Evolutionary conservation across 2,329 filamentous ascomycete genomes (phyloP).

Genomic region (Tolypocladium sp.): DNA sequence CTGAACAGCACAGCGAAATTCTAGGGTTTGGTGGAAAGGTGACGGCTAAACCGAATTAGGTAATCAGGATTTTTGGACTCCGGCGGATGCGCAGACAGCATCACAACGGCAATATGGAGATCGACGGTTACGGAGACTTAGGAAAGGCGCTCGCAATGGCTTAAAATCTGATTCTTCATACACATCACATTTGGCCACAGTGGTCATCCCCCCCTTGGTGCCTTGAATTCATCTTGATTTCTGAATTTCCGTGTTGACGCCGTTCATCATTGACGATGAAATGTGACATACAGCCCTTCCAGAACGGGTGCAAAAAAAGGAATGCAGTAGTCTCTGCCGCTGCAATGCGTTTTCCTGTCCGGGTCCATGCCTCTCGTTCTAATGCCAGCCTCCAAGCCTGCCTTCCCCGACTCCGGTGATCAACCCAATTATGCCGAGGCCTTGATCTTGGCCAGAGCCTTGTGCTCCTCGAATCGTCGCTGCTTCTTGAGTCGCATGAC

Average conservation of each 20-base stretch:
- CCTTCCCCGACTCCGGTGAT: slow-evolving; percentile 22
- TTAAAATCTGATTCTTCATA: neutral
- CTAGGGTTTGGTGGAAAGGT: slow-evolving; percentile 34
- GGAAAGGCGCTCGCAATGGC: neutral
- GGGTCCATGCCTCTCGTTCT: slow-evolving; percentile 26
- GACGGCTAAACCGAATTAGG: slow-evolving; percentile 29
- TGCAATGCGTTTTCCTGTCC: slow-evolving; percentile 24
- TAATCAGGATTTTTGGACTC: slow-evolving; percentile 19
- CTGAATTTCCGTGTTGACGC: slow-evolving; percentile 58
- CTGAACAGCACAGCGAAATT: slow-evolving; percentile 29
- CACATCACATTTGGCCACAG: neutral
- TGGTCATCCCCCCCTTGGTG: slow-evolving; percentile 10
- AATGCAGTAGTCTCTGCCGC: slow-evolving; percentile 46
- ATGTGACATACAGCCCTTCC: slow-evolving; percentile 59
- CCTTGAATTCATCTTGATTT: slow-evolving; percentile 32
- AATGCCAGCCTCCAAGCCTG: slow-evolving; percentile 24
- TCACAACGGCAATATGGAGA: neutral
- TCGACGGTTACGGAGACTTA: neutral
- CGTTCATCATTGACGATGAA: slow-evolving; percentile 48
- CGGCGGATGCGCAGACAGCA: neutral
- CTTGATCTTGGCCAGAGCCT: slow-evolving; percentile 90
- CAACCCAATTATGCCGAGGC: slow-evolving; percentile 56
- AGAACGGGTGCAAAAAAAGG: slow-evolving; percentile 45
- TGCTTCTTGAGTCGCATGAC: slow-evolving; percentile 99
- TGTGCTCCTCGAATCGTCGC: slow-evolving; percentile 96